A percentile compares a stretch with the other conserved stretches of the same genome.
phyloP scores from a whole-genome alignment of 2,329 filamentous ascomycete genomes.

The Colletotrichum scovillei region DNA sequence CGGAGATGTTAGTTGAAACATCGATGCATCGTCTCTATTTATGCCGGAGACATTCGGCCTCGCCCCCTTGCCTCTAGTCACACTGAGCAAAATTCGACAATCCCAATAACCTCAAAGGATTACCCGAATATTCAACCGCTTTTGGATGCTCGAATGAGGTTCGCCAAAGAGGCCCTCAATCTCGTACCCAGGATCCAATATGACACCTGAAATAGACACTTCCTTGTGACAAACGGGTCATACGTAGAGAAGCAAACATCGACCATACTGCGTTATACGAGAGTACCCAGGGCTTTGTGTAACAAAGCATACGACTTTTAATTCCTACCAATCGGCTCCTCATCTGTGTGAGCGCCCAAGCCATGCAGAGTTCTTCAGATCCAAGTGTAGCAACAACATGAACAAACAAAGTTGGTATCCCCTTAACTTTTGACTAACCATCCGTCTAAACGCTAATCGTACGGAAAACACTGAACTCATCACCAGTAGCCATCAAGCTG shows the following conservation, averaged over 20 bases:
- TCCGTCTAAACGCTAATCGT: slow-evolving; percentile 80
- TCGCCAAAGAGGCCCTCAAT: not conserved
- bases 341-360: not conserved
- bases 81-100: not conserved
- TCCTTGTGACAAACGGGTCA: slow-evolving; percentile 16
- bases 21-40: not conserved
- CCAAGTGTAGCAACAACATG: not conserved
- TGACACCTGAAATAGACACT: not conserved
- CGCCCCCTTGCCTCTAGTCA: not conserved
- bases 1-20: not conserved
- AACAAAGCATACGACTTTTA: not conserved
- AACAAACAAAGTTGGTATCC: slow-evolving; percentile 35
- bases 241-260: slow-evolving; percentile 13
- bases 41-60: not conserved
- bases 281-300: not conserved
- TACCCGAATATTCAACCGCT: not conserved
- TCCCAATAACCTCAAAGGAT: not conserved
- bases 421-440: slow-evolving; percentile 34
- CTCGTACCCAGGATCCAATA: not conserved
- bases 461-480: slow-evolving; percentile 87
- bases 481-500: slow-evolving; percentile 87
- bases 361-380: not conserved
- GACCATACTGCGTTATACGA: slow-evolving; percentile 1
- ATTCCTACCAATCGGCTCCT: slow-evolving; percentile 5
- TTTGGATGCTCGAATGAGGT: not conserved